Percentiles rank a stretch among this genome's conserved stretches.
Evolutionary conservation across 2,329 filamentous ascomycete genomes (phyloP).

Genomic region (Trichoderma arundinaceum): DNA sequence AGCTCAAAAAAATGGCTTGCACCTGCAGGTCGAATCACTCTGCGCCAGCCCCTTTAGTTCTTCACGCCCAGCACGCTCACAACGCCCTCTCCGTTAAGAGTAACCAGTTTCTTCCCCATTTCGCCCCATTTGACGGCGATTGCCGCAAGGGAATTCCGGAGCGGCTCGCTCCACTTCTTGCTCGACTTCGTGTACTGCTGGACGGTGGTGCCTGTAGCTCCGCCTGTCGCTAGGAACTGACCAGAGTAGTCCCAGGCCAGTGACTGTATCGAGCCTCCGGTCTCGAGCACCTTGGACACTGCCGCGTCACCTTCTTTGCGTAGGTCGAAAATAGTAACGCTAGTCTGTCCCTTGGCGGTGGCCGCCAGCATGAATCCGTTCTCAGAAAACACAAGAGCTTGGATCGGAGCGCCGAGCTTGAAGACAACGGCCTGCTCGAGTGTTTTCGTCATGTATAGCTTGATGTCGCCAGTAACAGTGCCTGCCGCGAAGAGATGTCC

Average conservation of each 20-base stretch:
- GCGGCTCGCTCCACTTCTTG: conserved; percentile 88
- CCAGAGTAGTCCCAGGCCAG: conserved; percentile 94
- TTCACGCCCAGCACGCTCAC: conserved; percentile 68
- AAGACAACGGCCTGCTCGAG: conserved; percentile 80
- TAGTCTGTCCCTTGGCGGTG: conserved; percentile 75
- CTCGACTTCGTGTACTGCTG: conserved; percentile 86
- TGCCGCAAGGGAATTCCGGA: conserved; percentile 76
- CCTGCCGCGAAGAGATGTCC: conserved; percentile 92
- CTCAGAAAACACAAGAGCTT: conserved; percentile 85
- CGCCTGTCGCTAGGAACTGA: conserved; percentile 85
- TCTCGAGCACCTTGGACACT: conserved; percentile 82
- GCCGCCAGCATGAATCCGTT: conserved; percentile 97
- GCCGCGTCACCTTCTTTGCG: conserved; percentile 86
- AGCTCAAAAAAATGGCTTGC: background rate
- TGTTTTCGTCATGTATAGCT: conserved; percentile 85
- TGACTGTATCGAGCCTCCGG: conserved; percentile 75
- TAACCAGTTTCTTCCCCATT: conserved; percentile 74
- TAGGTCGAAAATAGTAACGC: conserved; percentile 87
- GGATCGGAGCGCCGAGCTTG: conserved; percentile 69
- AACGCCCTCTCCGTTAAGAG: conserved; percentile 75
- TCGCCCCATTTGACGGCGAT: conserved; percentile 79
- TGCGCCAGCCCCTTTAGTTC: conserved; percentile 10
- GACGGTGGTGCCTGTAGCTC: conserved; percentile 80
- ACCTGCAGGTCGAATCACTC: conserved; percentile 2
- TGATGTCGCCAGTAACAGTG: conserved; percentile 78